Percentiles rank a stretch among this genome's conserved stretches.
Evolutionary conservation across 345 rosid species (phyloP).

Genomic region (Lumnitzera littorea): DNA sequence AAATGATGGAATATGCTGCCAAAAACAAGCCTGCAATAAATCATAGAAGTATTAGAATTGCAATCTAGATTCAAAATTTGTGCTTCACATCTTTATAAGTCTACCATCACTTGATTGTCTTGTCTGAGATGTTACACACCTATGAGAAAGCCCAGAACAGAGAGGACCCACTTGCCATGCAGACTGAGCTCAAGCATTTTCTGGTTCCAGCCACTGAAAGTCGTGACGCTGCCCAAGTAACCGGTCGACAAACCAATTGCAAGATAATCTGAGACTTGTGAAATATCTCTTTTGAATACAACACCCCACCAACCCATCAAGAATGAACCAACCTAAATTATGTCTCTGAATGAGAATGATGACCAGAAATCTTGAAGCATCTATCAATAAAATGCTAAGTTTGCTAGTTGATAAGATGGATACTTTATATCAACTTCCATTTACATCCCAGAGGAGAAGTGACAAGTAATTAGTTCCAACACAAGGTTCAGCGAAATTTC

Average conservation of each 20-base stretch:
- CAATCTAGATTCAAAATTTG: too few species aligned
- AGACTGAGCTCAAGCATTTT: conserved; percentile 84
- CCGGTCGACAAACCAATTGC: conserved; percentile 84
- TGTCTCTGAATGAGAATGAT: neutral
- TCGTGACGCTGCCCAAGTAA: conserved; percentile 84
- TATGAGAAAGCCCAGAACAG: conserved; percentile 59
- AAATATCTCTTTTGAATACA: conserved; percentile 68
- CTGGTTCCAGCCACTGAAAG: conserved; percentile 98
- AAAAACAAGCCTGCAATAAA: conserved; percentile 71
- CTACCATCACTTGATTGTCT: neutral
- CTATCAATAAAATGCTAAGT: too few species aligned
- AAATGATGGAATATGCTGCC: conserved; percentile 56
- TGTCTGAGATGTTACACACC: conserved; percentile 29
- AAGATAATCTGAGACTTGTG: conserved; percentile 51
- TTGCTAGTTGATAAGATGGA: too few species aligned
- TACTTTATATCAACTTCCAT: too few species aligned
- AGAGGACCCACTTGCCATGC: conserved; percentile 63
- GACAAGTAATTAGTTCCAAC: too few species aligned
- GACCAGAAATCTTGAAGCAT: neutral
- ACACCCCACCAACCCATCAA: conserved; percentile 97
- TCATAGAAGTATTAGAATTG: neutral
- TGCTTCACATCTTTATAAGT: too few species aligned
- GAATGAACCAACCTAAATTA: conserved; percentile 76
- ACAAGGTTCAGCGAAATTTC: too few species aligned
- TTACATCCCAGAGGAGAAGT: too few species aligned